phyloP scores from a whole-genome alignment of 2,329 filamentous ascomycete genomes.

The Lasiodiplodia citricola region DNA sequence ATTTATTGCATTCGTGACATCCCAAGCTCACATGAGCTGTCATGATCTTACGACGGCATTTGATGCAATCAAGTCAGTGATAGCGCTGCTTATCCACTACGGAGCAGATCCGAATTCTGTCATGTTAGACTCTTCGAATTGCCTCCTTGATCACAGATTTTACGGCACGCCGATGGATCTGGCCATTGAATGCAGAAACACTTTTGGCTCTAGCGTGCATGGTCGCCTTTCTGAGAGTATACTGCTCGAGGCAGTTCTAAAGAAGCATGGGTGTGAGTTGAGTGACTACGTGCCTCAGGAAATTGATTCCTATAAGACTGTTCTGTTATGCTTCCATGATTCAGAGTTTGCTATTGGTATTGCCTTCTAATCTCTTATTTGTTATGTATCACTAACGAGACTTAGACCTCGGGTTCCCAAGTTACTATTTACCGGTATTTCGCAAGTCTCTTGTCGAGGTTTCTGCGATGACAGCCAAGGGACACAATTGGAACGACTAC shows the following conservation, averaged over 20 bases:
- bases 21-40: too few relatives aligned
- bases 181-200: too few relatives aligned
- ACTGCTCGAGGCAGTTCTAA: neutral
- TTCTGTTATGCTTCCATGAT: neutral
- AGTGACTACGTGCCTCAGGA: too few relatives aligned
- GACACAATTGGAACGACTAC: neutral
- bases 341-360: neutral
- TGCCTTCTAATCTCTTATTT: neutral
- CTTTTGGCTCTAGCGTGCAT: too few relatives aligned
- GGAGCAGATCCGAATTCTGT: neutral
- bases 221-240: too few relatives aligned
- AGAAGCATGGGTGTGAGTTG: neutral
- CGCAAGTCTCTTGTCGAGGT: neutral
- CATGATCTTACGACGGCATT: neutral
- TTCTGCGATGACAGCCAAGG: neutral
- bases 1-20: too few relatives aligned
- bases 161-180: too few relatives aligned
- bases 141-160: too few relatives aligned
- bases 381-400: neutral
- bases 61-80: neutral
- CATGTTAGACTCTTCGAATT: too few relatives aligned
- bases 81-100: neutral
- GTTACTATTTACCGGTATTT: neutral
- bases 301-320: rapidly evolving
- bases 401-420: neutral